phyloP scores from a whole-genome alignment of 106 monocot genomes.

The Ottelia alismoides region DNA sequence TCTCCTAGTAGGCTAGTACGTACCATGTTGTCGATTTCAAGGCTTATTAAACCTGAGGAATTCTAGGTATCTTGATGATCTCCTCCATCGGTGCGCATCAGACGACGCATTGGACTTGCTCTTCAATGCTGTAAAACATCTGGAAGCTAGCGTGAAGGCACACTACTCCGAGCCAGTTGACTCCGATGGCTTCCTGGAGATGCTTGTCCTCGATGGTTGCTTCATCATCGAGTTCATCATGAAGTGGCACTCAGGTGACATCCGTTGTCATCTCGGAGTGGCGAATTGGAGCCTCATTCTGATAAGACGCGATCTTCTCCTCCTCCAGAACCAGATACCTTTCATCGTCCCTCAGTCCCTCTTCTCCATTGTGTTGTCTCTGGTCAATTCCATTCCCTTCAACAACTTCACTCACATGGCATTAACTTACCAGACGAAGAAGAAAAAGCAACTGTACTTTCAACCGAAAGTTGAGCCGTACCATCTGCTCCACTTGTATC shows the following conservation, averaged over 20 bases:
- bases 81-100: neutral
- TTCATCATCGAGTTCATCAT: conserved; percentile 11
- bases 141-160: neutral
- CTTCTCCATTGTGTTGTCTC: neutral
- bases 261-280: neutral
- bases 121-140: neutral
- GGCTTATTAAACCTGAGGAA: too few species aligned
- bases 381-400: neutral
- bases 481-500: conserved; percentile 18
- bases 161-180: conserved; percentile 2
- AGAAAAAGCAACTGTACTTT: neutral
- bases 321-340: conserved; percentile 27
- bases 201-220: conserved; percentile 19
- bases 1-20: too few species aligned
- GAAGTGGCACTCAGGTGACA: neutral
- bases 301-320: conserved; percentile 13
- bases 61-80: neutral
- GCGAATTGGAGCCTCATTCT: conserved; percentile 3
- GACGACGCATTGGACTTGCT: neutral
- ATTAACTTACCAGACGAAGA: neutral
- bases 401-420: conserved; percentile 1
- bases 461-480: neutral
- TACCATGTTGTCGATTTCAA: too few species aligned
- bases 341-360: conserved; percentile 12
- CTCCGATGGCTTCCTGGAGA: conserved; percentile 5